phyloP scores from a whole-genome alignment of 768 basidiomycete genomes.

The Gymnopilus dilepis region DNA sequence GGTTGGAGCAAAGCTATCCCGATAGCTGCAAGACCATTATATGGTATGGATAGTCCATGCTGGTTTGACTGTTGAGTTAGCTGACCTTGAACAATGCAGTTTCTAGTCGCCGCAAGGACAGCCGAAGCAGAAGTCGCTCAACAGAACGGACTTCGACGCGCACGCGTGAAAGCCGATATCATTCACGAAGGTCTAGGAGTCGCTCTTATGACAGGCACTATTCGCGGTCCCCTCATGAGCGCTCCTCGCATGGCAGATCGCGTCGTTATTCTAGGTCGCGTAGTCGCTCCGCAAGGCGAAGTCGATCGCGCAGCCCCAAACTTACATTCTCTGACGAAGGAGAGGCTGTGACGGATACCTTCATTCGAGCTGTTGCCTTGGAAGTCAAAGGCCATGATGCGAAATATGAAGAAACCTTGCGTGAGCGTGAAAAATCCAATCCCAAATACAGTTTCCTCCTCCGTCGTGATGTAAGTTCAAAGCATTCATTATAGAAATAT shows the following conservation, averaged over 20 bases:
- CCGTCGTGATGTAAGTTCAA: conserved; percentile 51
- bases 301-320: conserved; percentile 57
- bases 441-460: conserved; percentile 83
- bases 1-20: conserved; percentile 99
- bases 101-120: conserved; percentile 24
- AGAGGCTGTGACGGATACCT: conserved; percentile 78
- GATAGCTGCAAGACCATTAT: conserved; percentile 77
- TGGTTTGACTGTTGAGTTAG: no score
- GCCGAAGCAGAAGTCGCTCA: conserved; percentile 47
- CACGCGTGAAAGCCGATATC: conserved; percentile 45
- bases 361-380: conserved; percentile 85
- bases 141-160: conserved; percentile 42
- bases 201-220: conserved; percentile 50
- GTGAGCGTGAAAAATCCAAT: conserved; percentile 79
- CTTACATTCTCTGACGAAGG: conserved; percentile 57
- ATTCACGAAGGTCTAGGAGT: conserved; percentile 53
- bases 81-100: conserved; percentile 19
- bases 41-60: conserved; percentile 54
- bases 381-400: conserved; percentile 83
- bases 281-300: conserved; percentile 54
- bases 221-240: conserved; percentile 47
- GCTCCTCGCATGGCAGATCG: conserved; percentile 38
- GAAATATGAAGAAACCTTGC: conserved; percentile 76
- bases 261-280: conserved; percentile 41
- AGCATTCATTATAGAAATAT: background rate